Conservation (phyloP, 2,329 filamentous ascomycete species). For the Aureobasidium sp. region DNA sequence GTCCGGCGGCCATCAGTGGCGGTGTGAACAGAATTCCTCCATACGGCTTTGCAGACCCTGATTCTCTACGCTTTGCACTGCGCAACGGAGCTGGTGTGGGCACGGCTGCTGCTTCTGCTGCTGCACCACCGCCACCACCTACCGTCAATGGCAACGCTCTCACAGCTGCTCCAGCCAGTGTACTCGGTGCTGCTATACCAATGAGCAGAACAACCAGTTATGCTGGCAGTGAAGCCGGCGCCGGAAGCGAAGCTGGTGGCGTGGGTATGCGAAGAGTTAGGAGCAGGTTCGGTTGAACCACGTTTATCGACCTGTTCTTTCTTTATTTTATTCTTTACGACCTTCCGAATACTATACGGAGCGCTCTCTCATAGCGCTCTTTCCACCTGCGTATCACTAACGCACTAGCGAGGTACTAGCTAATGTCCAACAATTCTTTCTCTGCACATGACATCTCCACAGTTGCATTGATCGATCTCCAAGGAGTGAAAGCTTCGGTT, state of each 20-base stretch:
- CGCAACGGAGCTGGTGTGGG: conserved; percentile 15
- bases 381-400: background rate
- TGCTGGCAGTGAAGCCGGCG: conserved; percentile 18
- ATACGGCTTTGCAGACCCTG: conserved; percentile 26
- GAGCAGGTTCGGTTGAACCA: conserved; percentile 5
- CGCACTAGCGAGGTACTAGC: background rate
- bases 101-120: conserved; percentile 16
- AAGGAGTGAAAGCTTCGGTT: background rate
- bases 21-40: conserved; percentile 26
- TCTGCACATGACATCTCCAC: background rate
- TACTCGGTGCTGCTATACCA: conserved; percentile 21
- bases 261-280: conserved; percentile 16
- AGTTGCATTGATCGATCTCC: background rate
- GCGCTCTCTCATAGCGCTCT: background rate
- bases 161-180: conserved; percentile 1
- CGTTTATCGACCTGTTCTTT: background rate
- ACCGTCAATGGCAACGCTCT: conserved; percentile 17
- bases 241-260: conserved; percentile 13
- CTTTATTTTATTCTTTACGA: background rate
- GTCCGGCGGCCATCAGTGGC: conserved; percentile 25
- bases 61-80: conserved; percentile 3
- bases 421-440: background rate
- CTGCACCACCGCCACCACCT: conserved; percentile 15
- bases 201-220: conserved; percentile 21
- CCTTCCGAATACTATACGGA: background rate